Evolutionary conservation across 1,284 basidiomycete genomes (phyloP), one percentile per base, ranked within the genome.

Genomic region (Flammula alnicola): DNA sequence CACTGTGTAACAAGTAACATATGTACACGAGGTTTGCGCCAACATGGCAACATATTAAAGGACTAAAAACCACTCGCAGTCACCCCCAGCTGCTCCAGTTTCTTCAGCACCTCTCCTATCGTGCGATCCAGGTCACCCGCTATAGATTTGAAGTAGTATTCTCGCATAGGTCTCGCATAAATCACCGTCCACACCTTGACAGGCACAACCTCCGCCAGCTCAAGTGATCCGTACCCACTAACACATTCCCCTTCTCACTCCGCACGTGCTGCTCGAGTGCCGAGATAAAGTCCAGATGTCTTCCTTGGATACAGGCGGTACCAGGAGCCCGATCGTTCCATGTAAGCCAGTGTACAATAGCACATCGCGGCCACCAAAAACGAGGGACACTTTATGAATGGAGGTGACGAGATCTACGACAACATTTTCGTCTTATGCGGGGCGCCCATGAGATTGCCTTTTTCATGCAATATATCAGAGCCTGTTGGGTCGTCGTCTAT

Each of bases 401-500:
- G 90, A 93, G 0, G 95, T 98, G 55, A 98, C 77, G 47, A 99
- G 82, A 66, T 98, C 95, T 38, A 95, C 95, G 31, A 98, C 19
- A 98, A 71, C 74, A 98, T 76, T 57, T 85, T 77, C 19, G 93
- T 93, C 72, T 98, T 98, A 76, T 99, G 91, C 8, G 96, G 93
- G 1, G 97, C 93, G 36, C 97, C 97, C 86, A 95, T 96, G 47
- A 98, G 77, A 51, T 91, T 78, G 6, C 89, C 84, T 71, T 98
- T 98, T 69, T 99, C 97, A 67, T 98, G 95, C 54, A 98, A 68
- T 59, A 99, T 92, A 11, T 93, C 93, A 1, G 95, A 93, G 30
- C 97, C 97, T 0, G 95, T 98, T 2, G 95, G 95, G 68, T 99
- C 97, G 54, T 98, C 95, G 67, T 99, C 97, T 5, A 99, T 92